Evolutionary conservation across 306 rosid species (phyloP), one percentile per base, ranked within the genome.

Genomic region (Quercus agrifolia): DNA sequence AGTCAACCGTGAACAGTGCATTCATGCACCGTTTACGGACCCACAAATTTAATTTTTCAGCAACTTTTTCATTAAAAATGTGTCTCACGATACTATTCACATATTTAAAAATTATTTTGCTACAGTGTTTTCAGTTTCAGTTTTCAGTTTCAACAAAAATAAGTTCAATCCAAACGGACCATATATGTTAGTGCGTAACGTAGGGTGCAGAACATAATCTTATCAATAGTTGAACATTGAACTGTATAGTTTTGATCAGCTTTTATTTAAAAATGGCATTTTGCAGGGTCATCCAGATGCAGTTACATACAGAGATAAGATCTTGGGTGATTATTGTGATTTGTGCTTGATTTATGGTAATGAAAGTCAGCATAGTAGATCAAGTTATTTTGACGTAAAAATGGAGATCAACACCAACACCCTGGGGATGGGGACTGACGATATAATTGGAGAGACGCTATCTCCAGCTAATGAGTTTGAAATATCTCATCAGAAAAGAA

Each of bases 201-300:
- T 46, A 46, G 54, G 54, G 54, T 46, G 54, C 54, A 11, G 27
- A 54, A 73, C 38, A 1, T 18, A 46, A 27, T 28, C 30, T 2
- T 52, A 54, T 52, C 18, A 18, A 72, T 72, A 18, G 21, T 61
- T 71, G 52, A 72, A 49, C 56, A 41, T 19, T 12, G 64, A 21
- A 61, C 21, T 74, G 46, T 12, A 55, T 21, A 74, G 8, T 72
- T 46, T 25, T 35, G 11, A 31, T 15, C 64, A 64, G 71, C 77
- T 58, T 64, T 66, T 71, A 55, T 74, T 55, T 63, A 46, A 25
- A 68, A n/a, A 46, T 52, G 64, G 18, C 71, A 15, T 81, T 74
- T 75, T 87, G 74, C 84, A 87, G 93, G 89, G 72, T 82, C 55
- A 79, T 77, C 84, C 80, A 5, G 80, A 71, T 56, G 81, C 82